A percentile compares a stretch with the other conserved stretches of the same genome.
phyloP scores from a whole-genome alignment of 2,329 filamentous ascomycete genomes.

The Ophiostoma fasciatum region DNA sequence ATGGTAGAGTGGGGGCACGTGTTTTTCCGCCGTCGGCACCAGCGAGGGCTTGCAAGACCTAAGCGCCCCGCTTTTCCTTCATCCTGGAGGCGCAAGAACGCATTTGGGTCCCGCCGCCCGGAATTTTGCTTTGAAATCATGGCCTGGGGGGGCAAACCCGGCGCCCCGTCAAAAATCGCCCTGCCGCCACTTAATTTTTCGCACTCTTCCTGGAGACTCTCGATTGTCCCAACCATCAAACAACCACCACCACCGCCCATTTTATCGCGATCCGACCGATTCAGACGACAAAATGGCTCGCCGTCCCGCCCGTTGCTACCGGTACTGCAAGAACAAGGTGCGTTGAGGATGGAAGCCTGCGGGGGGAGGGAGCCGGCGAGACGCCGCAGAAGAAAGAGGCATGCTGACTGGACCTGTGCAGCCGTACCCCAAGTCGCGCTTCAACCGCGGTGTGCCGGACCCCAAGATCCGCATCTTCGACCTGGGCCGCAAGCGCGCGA shows the following conservation, averaged over 20 bases:
- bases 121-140: constrained; percentile 41
- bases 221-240: constrained; percentile 5
- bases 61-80: constrained; percentile 20
- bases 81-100: constrained; percentile 12
- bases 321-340: constrained; percentile 99
- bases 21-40: constrained; percentile 11
- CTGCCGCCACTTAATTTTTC: constrained; percentile 3
- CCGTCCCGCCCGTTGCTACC: constrained; percentile 98
- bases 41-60: constrained; percentile 19
- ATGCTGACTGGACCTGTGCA: constrained; percentile 20
- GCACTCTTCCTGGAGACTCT: background rate
- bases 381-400: background rate
- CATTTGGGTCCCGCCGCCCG: background rate
- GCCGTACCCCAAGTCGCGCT: constrained; percentile 99
- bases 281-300: constrained; percentile 99
- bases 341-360: no score
- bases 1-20: constrained; percentile 1
- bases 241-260: constrained; percentile 8
- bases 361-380: no score
- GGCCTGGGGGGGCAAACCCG: constrained; percentile 13
- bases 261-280: constrained; percentile 38
- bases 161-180: background rate
- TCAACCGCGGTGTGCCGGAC: constrained; percentile 97
- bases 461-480: constrained; percentile 93
- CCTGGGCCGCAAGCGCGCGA: constrained; percentile 95